These are phyloP conservation scores for Lycium barbarum DNA, from an alignment of 257 asterid genomes.

Conservation along the genomic window DNA sequence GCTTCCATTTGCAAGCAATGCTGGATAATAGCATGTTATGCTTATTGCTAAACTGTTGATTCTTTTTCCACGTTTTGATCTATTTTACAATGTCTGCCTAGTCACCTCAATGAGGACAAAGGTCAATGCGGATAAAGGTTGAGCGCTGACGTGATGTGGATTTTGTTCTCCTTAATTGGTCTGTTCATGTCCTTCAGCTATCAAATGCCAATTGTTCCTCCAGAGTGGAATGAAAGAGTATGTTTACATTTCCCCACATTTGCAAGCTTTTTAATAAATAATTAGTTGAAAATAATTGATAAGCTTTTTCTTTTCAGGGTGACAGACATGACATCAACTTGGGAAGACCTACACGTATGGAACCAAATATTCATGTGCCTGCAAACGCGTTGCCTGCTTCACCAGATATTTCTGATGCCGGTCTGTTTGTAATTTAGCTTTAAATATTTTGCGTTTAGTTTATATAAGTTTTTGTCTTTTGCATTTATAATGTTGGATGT, in stretches of 20 bases:
- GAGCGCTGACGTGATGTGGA: neutral
- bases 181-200: neutral
- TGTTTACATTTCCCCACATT: constrained; percentile 22
- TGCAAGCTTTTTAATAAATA: constrained; percentile 15
- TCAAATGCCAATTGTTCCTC: no score
- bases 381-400: neutral
- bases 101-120: neutral
- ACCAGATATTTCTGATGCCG: neutral
- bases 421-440: neutral
- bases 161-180: neutral
- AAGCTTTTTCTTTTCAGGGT: constrained; percentile 39
- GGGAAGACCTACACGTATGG: constrained; percentile 29
- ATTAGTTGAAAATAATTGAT: constrained; percentile 19
- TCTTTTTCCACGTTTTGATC: neutral
- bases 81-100: neutral
- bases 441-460: neutral
- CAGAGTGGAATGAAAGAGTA: constrained; percentile 39
- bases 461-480: neutral
- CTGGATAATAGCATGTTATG: constrained; percentile 38
- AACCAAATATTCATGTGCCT: constrained; percentile 29
- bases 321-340: no score
- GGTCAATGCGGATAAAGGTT: no score
- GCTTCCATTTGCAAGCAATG: constrained; percentile 43
- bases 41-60: constrained; percentile 14
- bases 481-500: neutral